Base-by-base conservation (phyloP, 2,329 filamentous ascomycete species). In the Aureobasidium sp. region DNA sequence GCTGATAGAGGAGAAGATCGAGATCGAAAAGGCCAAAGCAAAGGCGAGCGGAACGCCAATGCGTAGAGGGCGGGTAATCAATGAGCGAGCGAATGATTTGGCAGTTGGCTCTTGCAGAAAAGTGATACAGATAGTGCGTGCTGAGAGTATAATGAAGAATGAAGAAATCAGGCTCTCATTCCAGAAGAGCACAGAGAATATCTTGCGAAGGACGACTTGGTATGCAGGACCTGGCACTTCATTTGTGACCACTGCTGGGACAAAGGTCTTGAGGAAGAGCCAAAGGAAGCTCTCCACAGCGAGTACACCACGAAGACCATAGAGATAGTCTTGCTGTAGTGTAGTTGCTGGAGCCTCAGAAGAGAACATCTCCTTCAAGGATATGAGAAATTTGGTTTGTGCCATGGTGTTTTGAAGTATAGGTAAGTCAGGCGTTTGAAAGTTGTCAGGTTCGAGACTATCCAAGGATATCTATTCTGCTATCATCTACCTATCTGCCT, bases 61-160 rank as follows among this genome's bases (percentile, higher is more conserved):
- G n/a, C 75, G 69, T 36, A 80, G 67, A 30, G 72, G 71, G 29
- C 78, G 71, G 39, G 75, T 73, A 51, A 79, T 76, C 55, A 78
- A 61, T 29, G 74, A 73, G 36, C 74, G 73, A n/a, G 77, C 72
- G 62, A 75, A 71, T 5, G 70, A 66, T 44, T 67, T 65, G 49
- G 72, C 71, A 3, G 67, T 71, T 0, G 74, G 71, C 30, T 73
- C 67, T 13, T 64, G 64, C 39, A 80, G 68, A 57, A 78, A 80
- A 5, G 74, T 74, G 3, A 79, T 69, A 36, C 72, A 73, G n/a
- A 76, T 71, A 13, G 74, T 73, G 21, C 78, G 75, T 10, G 75
- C 77, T 8, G 76, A 78, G 25, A 80, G 69, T 30, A 79, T 70
- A 62, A 80, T 74, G 66, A 79, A 73, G 68, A 73, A 75, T 21